Conservation (phyloP, 805 yeast species). For the Cyberlindnera maclurae region DNA sequence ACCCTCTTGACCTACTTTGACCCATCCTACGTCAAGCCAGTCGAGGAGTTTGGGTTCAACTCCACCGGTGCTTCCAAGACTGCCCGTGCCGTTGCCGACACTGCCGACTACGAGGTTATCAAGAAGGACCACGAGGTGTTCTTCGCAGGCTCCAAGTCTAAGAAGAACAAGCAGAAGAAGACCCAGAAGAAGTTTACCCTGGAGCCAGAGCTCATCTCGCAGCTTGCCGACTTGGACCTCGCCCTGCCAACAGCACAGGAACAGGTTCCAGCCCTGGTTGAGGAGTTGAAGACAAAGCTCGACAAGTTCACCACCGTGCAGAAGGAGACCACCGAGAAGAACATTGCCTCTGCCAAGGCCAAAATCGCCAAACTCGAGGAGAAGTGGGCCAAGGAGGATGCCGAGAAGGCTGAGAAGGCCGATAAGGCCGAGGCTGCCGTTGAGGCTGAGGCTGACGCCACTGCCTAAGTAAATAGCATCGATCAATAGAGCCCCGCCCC, state of each 20-base stretch:
- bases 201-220: slow-evolving; percentile 73
- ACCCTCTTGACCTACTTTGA: slow-evolving; percentile 67
- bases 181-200: slow-evolving; percentile 53
- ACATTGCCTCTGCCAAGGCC: slow-evolving; percentile 69
- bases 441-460: slow-evolving; percentile 9
- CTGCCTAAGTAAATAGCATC: slow-evolving; percentile 7
- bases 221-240: slow-evolving; percentile 68
- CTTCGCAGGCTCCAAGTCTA: slow-evolving; percentile 41
- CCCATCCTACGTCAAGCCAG: slow-evolving; percentile 64
- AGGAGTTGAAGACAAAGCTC: slow-evolving; percentile 65
- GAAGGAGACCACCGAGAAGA: slow-evolving; percentile 72
- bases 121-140: slow-evolving; percentile 56
- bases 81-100: slow-evolving; percentile 47
- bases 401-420: slow-evolving; percentile 23
- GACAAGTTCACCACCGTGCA: slow-evolving; percentile 62
- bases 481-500: background rate
- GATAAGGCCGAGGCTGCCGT: slow-evolving; percentile 11
- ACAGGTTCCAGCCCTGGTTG: slow-evolving; percentile 59
- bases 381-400: slow-evolving; percentile 40
- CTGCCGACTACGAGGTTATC: slow-evolving; percentile 57
- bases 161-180: slow-evolving; percentile 46
- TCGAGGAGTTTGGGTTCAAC: slow-evolving; percentile 26
- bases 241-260: slow-evolving; percentile 72
- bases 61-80: slow-evolving; percentile 23
- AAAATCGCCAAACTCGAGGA: slow-evolving; percentile 65